A percentile compares a stretch with the other conserved stretches of the same genome.
These are phyloP conservation scores for Rutstroemia sp. DNA, from an alignment of 2,329 filamentous ascomycete genomes.

Conservation along the genomic window DNA sequence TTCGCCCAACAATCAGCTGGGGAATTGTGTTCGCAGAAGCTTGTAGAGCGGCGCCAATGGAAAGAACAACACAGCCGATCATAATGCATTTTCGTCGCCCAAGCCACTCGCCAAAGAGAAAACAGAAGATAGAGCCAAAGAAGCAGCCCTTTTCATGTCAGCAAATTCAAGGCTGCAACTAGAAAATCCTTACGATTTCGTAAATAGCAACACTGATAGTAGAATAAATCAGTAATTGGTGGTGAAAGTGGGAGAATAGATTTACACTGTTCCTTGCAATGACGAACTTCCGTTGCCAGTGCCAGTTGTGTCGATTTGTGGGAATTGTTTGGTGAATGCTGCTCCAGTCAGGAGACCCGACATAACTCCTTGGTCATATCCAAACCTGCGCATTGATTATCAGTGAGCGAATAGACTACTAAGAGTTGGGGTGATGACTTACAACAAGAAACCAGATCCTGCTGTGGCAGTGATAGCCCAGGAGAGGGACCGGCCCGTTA, in stretches of 20 bases:
- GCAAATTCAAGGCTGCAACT: neutral
- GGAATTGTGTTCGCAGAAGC: conserved; percentile 36
- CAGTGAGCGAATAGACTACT: no score
- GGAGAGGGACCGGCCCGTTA: neutral
- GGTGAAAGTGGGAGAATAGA: neutral
- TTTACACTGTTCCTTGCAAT: conserved; percentile 37
- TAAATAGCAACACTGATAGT: neutral
- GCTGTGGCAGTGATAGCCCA: neutral
- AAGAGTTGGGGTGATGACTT: neutral
- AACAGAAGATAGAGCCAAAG: conserved; percentile 33
- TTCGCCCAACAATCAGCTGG: conserved; percentile 45
- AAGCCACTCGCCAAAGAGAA: conserved; percentile 41
- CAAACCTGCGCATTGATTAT: conserved; percentile 29
- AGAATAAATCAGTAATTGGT: neutral
- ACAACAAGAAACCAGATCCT: neutral
- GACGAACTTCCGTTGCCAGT: conserved; percentile 33
- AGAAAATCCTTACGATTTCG: neutral
- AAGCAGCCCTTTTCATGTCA: conserved; percentile 38
- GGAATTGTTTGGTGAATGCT: neutral
- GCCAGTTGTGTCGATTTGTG: conserved; percentile 5
- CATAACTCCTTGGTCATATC: conserved; percentile 42
- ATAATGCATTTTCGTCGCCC: conserved; percentile 51
- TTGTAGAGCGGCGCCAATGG: conserved; percentile 45
- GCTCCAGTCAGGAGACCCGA: conserved; percentile 36
- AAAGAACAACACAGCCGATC: conserved; percentile 49